Conservation (phyloP, 108 stramenopile genomes). For the Poteriospumella lacustris region DNA sequence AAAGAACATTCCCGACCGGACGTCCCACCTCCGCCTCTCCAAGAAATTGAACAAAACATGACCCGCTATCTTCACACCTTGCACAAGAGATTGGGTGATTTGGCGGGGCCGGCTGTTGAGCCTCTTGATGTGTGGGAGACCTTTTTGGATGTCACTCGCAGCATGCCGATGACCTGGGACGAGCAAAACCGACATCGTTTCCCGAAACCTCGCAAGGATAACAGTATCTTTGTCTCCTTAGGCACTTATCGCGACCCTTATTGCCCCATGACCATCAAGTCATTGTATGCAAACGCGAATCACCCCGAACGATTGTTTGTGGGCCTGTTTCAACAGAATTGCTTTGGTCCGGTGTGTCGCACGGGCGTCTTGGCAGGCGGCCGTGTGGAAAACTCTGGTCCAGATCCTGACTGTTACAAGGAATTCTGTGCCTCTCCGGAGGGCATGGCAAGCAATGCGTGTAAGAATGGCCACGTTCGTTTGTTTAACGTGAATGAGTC, state of each 20-base stretch:
- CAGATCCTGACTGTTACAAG: conserved; percentile 46
- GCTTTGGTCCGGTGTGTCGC: conserved; percentile 66
- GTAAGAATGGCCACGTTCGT: conserved; percentile 66
- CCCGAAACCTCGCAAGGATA: conserved; percentile 20
- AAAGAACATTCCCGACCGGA: too few species aligned
- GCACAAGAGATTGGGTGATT: neutral
- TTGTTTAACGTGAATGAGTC: conserved; percentile 70
- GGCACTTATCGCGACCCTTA: conserved; percentile 81
- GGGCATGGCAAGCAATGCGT: conserved; percentile 32
- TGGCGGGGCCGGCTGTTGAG: conserved; percentile 8
- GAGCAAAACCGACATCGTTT: conserved; percentile 1
- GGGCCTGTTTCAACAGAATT: conserved; percentile 84
- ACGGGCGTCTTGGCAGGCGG: conserved; percentile 45
- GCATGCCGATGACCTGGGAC: conserved; percentile 14
- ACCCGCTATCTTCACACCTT: neutral
- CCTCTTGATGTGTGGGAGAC: neutral
- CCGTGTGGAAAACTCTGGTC: conserved; percentile 27
- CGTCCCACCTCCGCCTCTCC: conserved; percentile 14
- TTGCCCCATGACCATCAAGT: conserved; percentile 66
- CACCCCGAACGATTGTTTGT: conserved; percentile 72
- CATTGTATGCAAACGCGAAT: conserved; percentile 67
- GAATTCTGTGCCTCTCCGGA: conserved; percentile 29
- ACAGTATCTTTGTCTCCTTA: conserved; percentile 69
- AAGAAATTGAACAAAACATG: conserved; percentile 19
- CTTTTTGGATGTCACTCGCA: conserved; percentile 5